phyloP scores from a whole-genome alignment of 306 rosid species.

The Medicago arabica region DNA sequence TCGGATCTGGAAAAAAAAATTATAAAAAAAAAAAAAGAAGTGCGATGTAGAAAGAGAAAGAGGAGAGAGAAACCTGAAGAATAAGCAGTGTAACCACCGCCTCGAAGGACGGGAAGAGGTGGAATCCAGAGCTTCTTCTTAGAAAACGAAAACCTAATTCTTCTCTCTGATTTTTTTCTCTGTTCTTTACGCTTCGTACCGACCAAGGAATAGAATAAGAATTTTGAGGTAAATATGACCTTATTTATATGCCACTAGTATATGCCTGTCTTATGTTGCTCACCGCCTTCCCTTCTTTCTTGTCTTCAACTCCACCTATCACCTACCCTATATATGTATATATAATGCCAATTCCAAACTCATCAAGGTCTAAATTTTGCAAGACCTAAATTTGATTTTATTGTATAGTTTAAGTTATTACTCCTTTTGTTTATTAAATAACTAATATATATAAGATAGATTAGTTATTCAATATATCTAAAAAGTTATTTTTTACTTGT shows the following conservation, averaged over 20 bases:
- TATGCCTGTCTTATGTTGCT: neutral
- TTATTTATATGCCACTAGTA: constrained; percentile 33
- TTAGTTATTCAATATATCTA: too few relatives aligned
- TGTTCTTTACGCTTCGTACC: constrained; percentile 9
- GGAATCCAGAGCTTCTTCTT: constrained; percentile 85
- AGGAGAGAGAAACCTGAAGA: constrained; percentile 60
- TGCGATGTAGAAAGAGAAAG: neutral
- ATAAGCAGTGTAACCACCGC: constrained; percentile 89
- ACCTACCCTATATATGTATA: too few relatives aligned
- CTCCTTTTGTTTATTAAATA: too few relatives aligned
- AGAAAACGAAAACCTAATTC: constrained; percentile 37
- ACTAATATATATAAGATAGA: too few relatives aligned
- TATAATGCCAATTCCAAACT: neutral
- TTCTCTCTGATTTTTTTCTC: neutral
- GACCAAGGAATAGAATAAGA: constrained; percentile 30
- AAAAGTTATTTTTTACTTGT: too few relatives aligned
- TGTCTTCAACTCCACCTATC: constrained; percentile 32
- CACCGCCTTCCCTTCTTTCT: constrained; percentile 41
- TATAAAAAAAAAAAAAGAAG: neutral
- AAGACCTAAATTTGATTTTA: too few relatives aligned
- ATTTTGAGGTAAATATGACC: constrained; percentile 10
- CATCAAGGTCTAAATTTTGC: too few relatives aligned
- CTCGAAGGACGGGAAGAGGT: constrained; percentile 88
- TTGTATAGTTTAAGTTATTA: too few relatives aligned
- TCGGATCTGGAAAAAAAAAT: constrained; percentile 37